Base-by-base conservation (phyloP, 1,284 basidiomycete species). In the Taiwanofungus camphoratus region DNA sequence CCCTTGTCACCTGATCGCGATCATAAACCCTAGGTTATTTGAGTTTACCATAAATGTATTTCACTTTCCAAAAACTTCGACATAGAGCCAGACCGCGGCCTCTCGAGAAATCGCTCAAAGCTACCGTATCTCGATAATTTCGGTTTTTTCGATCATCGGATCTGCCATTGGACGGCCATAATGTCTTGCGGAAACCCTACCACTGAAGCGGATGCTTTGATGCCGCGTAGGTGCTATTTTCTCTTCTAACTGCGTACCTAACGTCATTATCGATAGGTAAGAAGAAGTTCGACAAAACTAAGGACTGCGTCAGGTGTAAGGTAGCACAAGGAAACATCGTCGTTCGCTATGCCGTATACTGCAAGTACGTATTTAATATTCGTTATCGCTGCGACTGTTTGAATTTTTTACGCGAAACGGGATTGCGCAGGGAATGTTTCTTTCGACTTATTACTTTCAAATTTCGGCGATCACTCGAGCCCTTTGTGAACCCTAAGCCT, bases 261-360 rank as follows among this genome's bases (percentile, higher is more conserved):
- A 29, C 33, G 40, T 16, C 32, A 22, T 31, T 45, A 30, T 36
- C 16, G 41, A 9, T 44, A 87, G 83, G 73, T 37, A 76, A 77
- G 24, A 62, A 65, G 42, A 85, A 74, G 56, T 82, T 78, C 54
- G 82, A 83, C 58, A 79, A 74, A 59, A 71, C 76, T 3, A 79
- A 69, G 48, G 58, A 60, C 15, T 90, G 87, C 52, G 70, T 87
- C 15, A 82, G 79, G 53, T 90, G 87, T 62, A 88, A 86, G 59
- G 65, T 63, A 20, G 71, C 70, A 18, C 51, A 48, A 13, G 87
- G 84, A 24, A 84, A 79, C 41, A 65, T 89, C 29, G 78, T 87
- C 32, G 77, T 89, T 45, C 73, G 86, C 33, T 84, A 89, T 58
- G 78, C 82, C 19, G 82, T 87, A 13, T 90, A 89, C 58, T 90